These are phyloP conservation scores for Polytrichum formosum DNA, from an alignment of 225 moss, liverwort and hornwort species.

Conservation along the genomic window DNA sequence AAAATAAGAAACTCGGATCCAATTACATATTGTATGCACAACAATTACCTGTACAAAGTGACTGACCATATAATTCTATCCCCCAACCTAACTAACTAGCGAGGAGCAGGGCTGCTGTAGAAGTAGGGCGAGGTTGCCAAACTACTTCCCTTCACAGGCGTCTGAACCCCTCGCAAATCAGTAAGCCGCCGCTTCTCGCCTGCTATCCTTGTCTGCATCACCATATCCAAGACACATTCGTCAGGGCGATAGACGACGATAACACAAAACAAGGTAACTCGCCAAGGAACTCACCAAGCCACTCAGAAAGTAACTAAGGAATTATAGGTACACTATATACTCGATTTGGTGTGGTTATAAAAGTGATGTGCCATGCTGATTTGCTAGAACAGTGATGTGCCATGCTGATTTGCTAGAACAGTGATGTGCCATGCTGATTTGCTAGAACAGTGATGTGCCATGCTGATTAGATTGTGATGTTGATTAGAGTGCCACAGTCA, in stretches of 20 bases:
- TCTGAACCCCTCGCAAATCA: slow-evolving; percentile 62
- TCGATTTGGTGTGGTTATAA: no score
- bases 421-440: no score
- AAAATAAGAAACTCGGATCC: slow-evolving; percentile 28
- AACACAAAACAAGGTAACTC: not conserved
- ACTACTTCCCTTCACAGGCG: slow-evolving; percentile 48
- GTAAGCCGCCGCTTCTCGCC: slow-evolving; percentile 76
- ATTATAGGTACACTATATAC: no score
- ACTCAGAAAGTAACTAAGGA: no score
- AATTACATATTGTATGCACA: slow-evolving; percentile 36
- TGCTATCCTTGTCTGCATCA: slow-evolving; percentile 63
- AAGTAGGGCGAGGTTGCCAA: slow-evolving; percentile 15
- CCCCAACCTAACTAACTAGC: not conserved
- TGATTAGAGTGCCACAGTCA: no score
- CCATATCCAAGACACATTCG: slow-evolving; percentile 6
- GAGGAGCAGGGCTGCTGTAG: slow-evolving; percentile 34
- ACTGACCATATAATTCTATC: not conserved
- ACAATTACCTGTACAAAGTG: slow-evolving; percentile 19
- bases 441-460: no score
- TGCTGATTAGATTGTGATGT: no score
- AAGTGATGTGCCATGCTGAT: no score
- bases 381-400: no score
- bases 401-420: no score
- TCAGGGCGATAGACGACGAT: not conserved
- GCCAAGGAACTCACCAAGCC: no score